Percentiles rank a stretch among this genome's conserved stretches.
Evolutionary conservation across 2,329 filamentous ascomycete species (phyloP).

Genomic region (Lizonia empirigonia): DNA sequence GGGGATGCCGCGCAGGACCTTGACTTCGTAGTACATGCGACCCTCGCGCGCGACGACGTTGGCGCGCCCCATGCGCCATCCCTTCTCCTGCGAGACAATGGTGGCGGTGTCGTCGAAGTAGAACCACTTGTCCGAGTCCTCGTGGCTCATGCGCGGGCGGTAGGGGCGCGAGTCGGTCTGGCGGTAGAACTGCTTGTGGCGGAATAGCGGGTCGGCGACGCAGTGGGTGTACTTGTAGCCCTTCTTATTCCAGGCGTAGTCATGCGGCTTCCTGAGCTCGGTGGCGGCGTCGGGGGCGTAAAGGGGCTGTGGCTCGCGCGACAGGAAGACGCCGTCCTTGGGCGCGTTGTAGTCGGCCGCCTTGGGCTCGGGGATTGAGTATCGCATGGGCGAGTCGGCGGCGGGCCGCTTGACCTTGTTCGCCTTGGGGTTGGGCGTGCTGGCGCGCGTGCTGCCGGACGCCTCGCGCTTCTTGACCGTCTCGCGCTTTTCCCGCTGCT

Average conservation of each 20-base stretch:
- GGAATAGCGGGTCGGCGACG: slow-evolving; percentile 86
- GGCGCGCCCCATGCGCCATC: slow-evolving; percentile 86
- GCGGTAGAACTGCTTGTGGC: slow-evolving; percentile 85
- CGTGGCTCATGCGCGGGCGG: slow-evolving; percentile 84
- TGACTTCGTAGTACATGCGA: slow-evolving; percentile 92
- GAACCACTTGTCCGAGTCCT: slow-evolving; percentile 86
- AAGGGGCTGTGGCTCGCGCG: slow-evolving; percentile 54
- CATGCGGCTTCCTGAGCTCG: slow-evolving; percentile 56
- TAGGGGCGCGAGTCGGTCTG: slow-evolving; percentile 86
- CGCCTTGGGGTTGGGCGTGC: slow-evolving; percentile 50
- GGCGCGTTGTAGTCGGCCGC: slow-evolving; percentile 57
- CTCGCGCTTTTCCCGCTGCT: slow-evolving; percentile 59
- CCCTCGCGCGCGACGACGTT: slow-evolving; percentile 92
- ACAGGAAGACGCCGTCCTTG: slow-evolving; percentile 53
- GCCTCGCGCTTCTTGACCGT: slow-evolving; percentile 61
- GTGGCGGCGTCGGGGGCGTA: slow-evolving; percentile 49
- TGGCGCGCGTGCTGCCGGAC: slow-evolving; percentile 46
- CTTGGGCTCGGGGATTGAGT: slow-evolving; percentile 56
- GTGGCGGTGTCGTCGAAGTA: slow-evolving; percentile 76
- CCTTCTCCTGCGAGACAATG: slow-evolving; percentile 86
- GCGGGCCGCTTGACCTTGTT: slow-evolving; percentile 43
- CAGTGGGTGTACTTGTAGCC: slow-evolving; percentile 88
- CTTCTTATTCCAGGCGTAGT: slow-evolving; percentile 67
- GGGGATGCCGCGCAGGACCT: slow-evolving; percentile 77
- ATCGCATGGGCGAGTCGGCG: slow-evolving; percentile 56